Evolutionary conservation across 2,329 filamentous ascomycete species (phyloP).

Genomic region (Claviceps fusiformis): DNA sequence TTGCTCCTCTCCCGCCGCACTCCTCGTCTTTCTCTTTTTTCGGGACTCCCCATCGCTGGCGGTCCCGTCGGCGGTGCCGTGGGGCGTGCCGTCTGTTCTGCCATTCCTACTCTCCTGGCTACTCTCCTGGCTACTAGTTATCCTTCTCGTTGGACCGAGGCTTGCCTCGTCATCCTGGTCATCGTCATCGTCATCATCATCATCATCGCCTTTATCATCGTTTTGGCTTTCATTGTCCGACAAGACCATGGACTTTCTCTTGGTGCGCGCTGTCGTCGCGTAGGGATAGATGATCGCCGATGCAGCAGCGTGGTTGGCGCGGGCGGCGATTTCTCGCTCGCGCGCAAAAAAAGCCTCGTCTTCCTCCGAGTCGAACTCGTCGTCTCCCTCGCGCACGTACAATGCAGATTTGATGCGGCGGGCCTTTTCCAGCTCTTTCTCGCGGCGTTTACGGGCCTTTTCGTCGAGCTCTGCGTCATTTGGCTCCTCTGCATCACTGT

Average conservation of each 20-base stretch:
- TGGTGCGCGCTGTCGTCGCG: conserved; percentile 12
- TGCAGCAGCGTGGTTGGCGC: conserved; percentile 26
- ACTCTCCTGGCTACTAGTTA: conserved; percentile 6
- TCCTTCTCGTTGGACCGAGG: conserved; percentile 10
- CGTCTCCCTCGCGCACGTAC: conserved; percentile 72
- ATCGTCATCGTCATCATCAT: conserved; percentile 11
- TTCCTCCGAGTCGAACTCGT: conserved; percentile 70
- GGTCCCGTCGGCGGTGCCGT: too few relatives aligned
- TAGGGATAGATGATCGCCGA: conserved; percentile 8
- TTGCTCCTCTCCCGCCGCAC: conserved; percentile 12
- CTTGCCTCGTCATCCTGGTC: conserved; percentile 13
- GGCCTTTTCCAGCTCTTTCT: conserved; percentile 63
- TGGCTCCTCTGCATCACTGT: conserved; percentile 27
- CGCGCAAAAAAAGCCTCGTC: conserved; percentile 59
- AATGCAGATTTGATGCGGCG: conserved; percentile 72
- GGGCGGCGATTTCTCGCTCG: conserved; percentile 48
- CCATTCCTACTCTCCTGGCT: too few relatives aligned
- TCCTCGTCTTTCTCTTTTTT: conserved; percentile 22
- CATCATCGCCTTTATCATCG: conserved; percentile 11
- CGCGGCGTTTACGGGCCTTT: conserved; percentile 45
- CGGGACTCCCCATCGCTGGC: conserved; percentile 19
- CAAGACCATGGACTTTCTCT: conserved; percentile 15
- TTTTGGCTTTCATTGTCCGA: conserved; percentile 11
- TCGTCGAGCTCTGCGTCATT: conserved; percentile 53
- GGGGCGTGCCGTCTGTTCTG: conserved; percentile 15